Conservation (phyloP, 2,329 filamentous ascomycete genomes). For the Hypoxylon sp. region DNA sequence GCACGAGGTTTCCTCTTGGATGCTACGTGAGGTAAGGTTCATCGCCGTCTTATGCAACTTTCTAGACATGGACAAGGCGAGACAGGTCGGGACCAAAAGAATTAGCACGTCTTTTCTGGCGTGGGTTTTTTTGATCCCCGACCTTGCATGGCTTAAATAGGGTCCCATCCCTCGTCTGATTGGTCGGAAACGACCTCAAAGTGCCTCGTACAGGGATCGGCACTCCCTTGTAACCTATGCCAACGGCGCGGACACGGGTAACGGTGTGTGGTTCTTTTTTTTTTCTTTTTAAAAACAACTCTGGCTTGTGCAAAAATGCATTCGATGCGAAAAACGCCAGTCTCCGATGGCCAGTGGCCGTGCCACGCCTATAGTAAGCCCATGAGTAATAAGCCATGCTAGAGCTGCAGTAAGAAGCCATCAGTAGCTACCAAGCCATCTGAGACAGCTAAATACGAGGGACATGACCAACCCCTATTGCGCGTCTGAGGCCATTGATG, state of each 20-base stretch:
- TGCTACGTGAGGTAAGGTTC: conserved; percentile 33
- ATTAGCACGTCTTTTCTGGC: no score
- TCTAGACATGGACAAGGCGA: conserved; percentile 12
- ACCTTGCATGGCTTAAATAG: conserved; percentile 1
- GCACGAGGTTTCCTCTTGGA: conserved; percentile 7
- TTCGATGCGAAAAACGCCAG: no score
- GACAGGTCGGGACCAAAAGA: no score
- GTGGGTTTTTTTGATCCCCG: no score
- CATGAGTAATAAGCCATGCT: not conserved
- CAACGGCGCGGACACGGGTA: conserved; percentile 21
- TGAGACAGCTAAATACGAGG: no score
- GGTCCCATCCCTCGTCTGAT: conserved; percentile 26
- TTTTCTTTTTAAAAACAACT: conserved; percentile 1
- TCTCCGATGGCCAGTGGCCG: no score
- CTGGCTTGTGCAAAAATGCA: conserved; percentile 23
- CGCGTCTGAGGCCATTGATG: conserved; percentile 8
- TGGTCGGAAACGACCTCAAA: conserved; percentile 42
- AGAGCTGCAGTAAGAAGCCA: not conserved
- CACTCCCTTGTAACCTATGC: conserved; percentile 33
- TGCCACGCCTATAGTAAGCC: not conserved
- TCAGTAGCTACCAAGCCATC: not conserved
- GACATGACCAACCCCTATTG: not conserved
- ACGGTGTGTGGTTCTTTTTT: conserved; percentile 7
- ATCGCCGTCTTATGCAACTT: conserved; percentile 29
- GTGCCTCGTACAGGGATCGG: conserved; percentile 39